These are phyloP conservation scores for Geotrichum phurueaensis DNA, from an alignment of 1,139 yeast species.

Conservation along the genomic window DNA sequence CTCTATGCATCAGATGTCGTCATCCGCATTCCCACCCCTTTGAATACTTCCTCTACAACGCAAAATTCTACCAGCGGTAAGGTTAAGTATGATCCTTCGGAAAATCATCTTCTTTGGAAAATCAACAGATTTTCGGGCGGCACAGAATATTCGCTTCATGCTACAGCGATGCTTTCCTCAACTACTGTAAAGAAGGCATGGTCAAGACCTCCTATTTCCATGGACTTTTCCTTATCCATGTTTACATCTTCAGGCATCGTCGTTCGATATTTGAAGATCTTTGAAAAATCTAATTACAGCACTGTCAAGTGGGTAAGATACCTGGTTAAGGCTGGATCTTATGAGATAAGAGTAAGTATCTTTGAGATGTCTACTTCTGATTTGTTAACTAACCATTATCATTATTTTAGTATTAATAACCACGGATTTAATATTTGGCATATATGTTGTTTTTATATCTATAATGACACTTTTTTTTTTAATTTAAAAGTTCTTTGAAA, in stretches of 20 bases:
- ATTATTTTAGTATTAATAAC: neutral
- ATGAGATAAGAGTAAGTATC: constrained; percentile 52
- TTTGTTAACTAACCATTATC: neutral
- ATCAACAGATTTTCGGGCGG: constrained; percentile 64
- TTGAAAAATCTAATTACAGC: constrained; percentile 57
- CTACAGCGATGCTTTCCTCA: constrained; percentile 43
- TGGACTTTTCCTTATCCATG: constrained; percentile 68
- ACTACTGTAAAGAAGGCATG: constrained; percentile 40
- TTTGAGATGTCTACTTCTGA: neutral
- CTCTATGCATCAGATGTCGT: constrained; percentile 60
- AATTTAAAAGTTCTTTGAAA: neutral
- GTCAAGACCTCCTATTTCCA: constrained; percentile 72
- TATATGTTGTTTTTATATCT: neutral
- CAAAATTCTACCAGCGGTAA: constrained; percentile 52
- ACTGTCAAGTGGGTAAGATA: constrained; percentile 89
- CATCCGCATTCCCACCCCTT: constrained; percentile 65
- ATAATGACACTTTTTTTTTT: neutral
- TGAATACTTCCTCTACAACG: constrained; percentile 47
- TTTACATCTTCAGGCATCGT: constrained; percentile 72
- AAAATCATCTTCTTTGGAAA: constrained; percentile 62
- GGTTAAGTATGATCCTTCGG: constrained; percentile 62
- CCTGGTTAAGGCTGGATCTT: constrained; percentile 66
- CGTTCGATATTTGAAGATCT: constrained; percentile 66
- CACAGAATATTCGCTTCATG: constrained; percentile 53
- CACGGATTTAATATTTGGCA: neutral